A percentile compares a stretch with the other conserved stretches of the same genome.
These are phyloP conservation scores for Spathaspora arborariae DNA, from an alignment of 805 yeast species.

Conservation along the genomic window DNA sequence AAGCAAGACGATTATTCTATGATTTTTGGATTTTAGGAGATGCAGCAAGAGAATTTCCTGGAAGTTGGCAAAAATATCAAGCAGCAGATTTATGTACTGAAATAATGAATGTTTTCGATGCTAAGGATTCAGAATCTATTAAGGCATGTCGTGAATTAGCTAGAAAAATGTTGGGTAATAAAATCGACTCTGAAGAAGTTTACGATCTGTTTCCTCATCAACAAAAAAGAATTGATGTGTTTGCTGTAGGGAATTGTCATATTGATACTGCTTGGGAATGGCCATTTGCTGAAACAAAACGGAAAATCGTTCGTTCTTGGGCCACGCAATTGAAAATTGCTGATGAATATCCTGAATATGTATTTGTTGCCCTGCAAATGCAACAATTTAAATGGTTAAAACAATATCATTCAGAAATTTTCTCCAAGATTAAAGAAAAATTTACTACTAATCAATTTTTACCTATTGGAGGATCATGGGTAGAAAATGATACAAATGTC, in stretches of 20 bases:
- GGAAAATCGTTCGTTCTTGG: slow-evolving; percentile 94
- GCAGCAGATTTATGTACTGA: slow-evolving; percentile 78
- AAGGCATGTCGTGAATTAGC: slow-evolving; percentile 65
- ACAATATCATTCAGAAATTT: slow-evolving; percentile 81
- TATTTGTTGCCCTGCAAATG: slow-evolving; percentile 92
- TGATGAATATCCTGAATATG: slow-evolving; percentile 87
- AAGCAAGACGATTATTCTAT: slow-evolving; percentile 70
- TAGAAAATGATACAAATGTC: slow-evolving; percentile 92
- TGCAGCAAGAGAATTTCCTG: slow-evolving; percentile 82
- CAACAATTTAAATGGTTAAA: slow-evolving; percentile 94
- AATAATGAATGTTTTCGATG: slow-evolving; percentile 83
- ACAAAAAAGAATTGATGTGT: slow-evolving; percentile 54
- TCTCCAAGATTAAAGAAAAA: slow-evolving; percentile 58
- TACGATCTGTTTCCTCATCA: slow-evolving; percentile 25
- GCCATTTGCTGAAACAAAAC: slow-evolving; percentile 97
- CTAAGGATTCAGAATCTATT: slow-evolving; percentile 55
- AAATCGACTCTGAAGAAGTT: slow-evolving; percentile 64
- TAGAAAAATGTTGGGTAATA: slow-evolving; percentile 56
- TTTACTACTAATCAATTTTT: slow-evolving; percentile 71
- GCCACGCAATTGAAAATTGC: slow-evolving; percentile 83
- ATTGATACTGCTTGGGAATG: slow-evolving; percentile 98
- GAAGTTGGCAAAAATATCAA: slow-evolving; percentile 76
- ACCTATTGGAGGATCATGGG: slow-evolving; percentile 98
- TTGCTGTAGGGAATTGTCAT: slow-evolving; percentile 91
- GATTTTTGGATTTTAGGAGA: slow-evolving; percentile 91